Evolutionary conservation across 768 basidiomycete genomes (phyloP), one percentile per base, ranked within the genome.

Genomic region (Mycena venus): DNA sequence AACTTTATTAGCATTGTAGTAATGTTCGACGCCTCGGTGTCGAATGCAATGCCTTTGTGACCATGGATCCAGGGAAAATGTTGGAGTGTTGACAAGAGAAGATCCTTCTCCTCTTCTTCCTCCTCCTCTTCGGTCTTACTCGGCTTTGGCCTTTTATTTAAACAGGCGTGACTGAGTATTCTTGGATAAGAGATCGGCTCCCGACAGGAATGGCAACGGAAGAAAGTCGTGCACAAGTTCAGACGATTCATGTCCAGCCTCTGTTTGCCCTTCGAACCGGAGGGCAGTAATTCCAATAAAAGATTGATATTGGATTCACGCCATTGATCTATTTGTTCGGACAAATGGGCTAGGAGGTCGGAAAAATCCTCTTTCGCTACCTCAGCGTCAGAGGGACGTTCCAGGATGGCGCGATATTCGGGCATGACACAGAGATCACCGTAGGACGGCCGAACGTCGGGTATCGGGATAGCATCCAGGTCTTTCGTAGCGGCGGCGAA

Each of bases 141-240:
- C 32, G 58, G 14, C 15, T 7, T n/a, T 47, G 11, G 49, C 2
- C n/a, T 11, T 40, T 62, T 74, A 31, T 40, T 64, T 21, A 81
- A 56, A 40, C 83, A 84, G 15, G 34, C 47, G 40, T 85, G 85
- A 31, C 77, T 77, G 60, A 84, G 73, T 19, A 84, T 76, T 15
- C 80, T 75, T 7, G 83, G 82, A 70, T 83, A 85, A 2, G 80
- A 75, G 7, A 84, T 82, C 4, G 81, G 79, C 61, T 83, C 83
- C 6, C 55, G 66, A 51, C 84, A 85, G 56, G 75, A 82, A 21
- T 68, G 56, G 68, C 83, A 85, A 21, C 80, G 79, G 73, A 85
- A 85, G 58, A 84, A 83, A 10, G 79, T 79, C 2, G 80, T 78
- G 17, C 84, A 84, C 38, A 84, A 81, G 2, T 80, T 65, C 15